Base-by-base conservation (phyloP, 1,284 basidiomycete species). In the Peniophora sp. region DNA sequence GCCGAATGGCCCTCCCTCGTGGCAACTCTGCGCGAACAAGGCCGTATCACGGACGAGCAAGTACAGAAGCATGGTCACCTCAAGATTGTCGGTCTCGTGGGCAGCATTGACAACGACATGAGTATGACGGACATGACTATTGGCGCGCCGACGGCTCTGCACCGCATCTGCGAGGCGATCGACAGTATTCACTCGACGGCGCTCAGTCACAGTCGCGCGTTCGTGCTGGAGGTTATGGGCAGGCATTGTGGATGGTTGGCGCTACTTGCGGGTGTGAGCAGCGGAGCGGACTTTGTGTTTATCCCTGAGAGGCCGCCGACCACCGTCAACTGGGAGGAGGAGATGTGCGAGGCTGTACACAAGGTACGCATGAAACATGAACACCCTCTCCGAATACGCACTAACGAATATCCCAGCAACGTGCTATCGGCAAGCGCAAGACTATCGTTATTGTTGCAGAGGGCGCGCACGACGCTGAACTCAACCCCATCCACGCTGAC, bases 31-130 rank as follows among this genome's bases (percentile, higher is more conserved):
- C 74, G 76, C 44, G 60, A 76, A 15, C 70, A 83, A 62, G 80
- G 91, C 72, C 53, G 77, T 55, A 97, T 98, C 64, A 83, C 82
- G 1, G 73, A 82, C 24, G 83, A 83, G 47, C 89, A 97, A 63
- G 77, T 79, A 23, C 64, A 75, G 39, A 70, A 72, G 9, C 87
- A 95, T 62, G 74, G 80, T 6, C 89, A 97, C 60, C 85, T 99
- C 58, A 92, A 85, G 69, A 97, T 99, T 61, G 96, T 95, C 58
- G 96, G 97, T 41, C 83, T 99, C 23, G 96, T 99, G 48, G 96
- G 96, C 42, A 96, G 92, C 3, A 98, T 99, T 66, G 96, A 99
- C 72, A 99, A 99, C 64, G 97, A 99, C 68, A 97, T 99, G 93
- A 88, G 91, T 20, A 79, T 97, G 79, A 98, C 96, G 24, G 95